Percentiles rank a stretch among this genome's conserved stretches.
These are phyloP conservation scores for Eimeria sp. DNA, from an alignment of 169 alveolate genomes.

Conservation along the genomic window DNA sequence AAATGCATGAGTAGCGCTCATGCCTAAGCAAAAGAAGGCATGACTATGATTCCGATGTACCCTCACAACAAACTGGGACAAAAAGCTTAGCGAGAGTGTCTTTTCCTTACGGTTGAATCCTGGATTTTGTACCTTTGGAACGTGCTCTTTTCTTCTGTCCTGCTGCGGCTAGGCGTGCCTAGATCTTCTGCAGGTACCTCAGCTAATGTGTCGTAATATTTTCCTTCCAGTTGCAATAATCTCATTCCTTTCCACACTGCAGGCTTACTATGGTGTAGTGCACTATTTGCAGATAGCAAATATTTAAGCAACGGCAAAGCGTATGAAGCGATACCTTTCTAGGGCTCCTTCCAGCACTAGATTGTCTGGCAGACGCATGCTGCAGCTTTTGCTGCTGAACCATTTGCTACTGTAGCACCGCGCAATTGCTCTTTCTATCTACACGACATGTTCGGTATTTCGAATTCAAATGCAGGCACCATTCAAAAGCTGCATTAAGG, in stretches of 20 bases:
- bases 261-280: neutral
- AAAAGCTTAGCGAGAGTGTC: neutral
- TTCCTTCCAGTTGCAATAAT: too few relatives aligned
- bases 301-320: neutral
- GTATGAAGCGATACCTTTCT: neutral
- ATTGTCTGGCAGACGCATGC: neutral
- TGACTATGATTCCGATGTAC: neutral
- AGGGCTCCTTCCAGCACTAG: neutral
- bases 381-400: neutral
- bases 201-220: neutral
- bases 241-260: neutral
- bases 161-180: neutral
- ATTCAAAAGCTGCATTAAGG: neutral
- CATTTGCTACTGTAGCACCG: neutral
- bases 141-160: neutral
- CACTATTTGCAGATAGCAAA: neutral
- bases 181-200: neutral
- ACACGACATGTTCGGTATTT: neutral
- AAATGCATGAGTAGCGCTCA: neutral
- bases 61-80: neutral
- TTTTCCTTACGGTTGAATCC: neutral
- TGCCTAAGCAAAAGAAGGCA: neutral
- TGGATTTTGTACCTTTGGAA: neutral
- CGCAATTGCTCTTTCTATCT: neutral
- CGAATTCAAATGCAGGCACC: neutral